Evolutionary conservation across 768 basidiomycete genomes (phyloP).

Genomic region (Lactarius evosmus): DNA sequence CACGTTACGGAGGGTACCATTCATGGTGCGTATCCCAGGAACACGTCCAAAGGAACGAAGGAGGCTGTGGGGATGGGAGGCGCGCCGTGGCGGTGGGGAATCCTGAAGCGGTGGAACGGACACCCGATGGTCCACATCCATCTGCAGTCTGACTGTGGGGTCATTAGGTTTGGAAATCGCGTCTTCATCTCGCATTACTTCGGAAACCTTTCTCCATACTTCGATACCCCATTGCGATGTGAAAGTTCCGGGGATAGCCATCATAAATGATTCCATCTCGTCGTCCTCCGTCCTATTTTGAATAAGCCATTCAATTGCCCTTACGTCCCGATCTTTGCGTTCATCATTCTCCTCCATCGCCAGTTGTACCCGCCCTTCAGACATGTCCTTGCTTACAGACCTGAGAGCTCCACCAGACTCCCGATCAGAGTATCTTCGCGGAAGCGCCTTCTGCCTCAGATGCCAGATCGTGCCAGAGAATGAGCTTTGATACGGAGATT

Average conservation of each 20-base stretch:
- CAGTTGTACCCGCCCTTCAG: not conserved
- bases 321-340: not conserved
- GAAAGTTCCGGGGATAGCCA: not conserved
- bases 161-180: not conserved
- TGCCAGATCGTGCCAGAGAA: conserved; percentile 11
- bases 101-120: not conserved
- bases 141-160: not conserved
- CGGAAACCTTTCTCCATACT: not conserved
- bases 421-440: not conserved
- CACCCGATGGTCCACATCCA: not conserved
- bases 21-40: not conserved
- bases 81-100: not conserved
- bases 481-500: conserved; percentile 17
- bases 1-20: not conserved
- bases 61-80: not conserved
- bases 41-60: not conserved
- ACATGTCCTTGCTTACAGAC: not conserved
- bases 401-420: not conserved
- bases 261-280: not conserved
- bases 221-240: not conserved
- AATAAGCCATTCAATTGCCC: not conserved
- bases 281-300: not conserved
- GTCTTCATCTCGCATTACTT: not conserved
- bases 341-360: conserved; percentile 2
- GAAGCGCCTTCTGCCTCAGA: conserved; percentile 4